Percentiles rank a stretch among this genome's conserved stretches.
Evolutionary conservation across 2,329 filamentous ascomycete species (phyloP).

Genomic region (Didymella exigua): DNA sequence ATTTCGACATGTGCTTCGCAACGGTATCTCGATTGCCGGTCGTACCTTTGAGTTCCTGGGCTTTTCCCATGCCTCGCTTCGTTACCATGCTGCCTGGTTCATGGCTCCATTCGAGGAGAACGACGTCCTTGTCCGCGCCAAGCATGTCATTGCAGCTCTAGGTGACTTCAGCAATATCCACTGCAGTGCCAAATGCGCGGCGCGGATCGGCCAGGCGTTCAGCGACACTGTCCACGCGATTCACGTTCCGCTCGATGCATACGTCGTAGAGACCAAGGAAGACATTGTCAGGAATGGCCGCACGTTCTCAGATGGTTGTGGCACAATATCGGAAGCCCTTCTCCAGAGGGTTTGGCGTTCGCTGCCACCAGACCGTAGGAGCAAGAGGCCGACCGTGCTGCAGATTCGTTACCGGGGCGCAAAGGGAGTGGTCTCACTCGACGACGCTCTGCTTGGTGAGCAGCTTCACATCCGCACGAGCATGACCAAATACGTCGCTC

Average conservation of each 20-base stretch:
- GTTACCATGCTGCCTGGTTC: conserved; percentile 41
- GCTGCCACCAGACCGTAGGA: conserved; percentile 54
- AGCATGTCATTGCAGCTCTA: conserved; percentile 58
- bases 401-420: conserved; percentile 77
- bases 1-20: conserved; percentile 65
- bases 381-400: conserved; percentile 51
- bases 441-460: conserved; percentile 63
- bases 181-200: conserved; percentile 63
- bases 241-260: conserved; percentile 58
- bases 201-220: conserved; percentile 71
- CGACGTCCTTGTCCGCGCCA: conserved; percentile 54
- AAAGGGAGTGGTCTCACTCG: conserved; percentile 68
- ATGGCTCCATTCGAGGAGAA: conserved; percentile 38
- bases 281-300: conserved; percentile 64
- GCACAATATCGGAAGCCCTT: conserved; percentile 69
- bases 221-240: conserved; percentile 76
- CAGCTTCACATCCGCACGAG: conserved; percentile 69
- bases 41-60: conserved; percentile 41
- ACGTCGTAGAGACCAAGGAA: conserved; percentile 45
- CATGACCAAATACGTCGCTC: conserved; percentile 77
- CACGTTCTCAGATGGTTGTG: conserved; percentile 80
- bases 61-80: conserved; percentile 42
- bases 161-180: conserved; percentile 55
- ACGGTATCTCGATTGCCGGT: conserved; percentile 57
- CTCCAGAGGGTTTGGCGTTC: conserved; percentile 64